Base-by-base conservation (phyloP, 2,329 filamentous ascomycete genomes). In the Aspergillus cejpii region DNA sequence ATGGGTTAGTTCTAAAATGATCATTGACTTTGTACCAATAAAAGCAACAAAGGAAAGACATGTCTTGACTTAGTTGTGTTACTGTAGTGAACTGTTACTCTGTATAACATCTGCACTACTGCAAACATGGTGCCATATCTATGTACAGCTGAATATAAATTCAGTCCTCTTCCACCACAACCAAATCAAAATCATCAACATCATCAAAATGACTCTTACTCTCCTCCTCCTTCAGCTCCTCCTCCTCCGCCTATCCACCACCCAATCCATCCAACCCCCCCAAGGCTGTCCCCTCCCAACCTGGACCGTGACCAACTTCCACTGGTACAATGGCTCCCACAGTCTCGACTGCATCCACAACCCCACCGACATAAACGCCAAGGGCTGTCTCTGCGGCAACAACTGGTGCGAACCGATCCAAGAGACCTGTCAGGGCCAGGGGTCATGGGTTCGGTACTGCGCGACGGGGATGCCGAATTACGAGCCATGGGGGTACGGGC, bases 401-500 rank as follows among this genome's bases (percentile, higher is more conserved):
- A 37, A 17, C 14, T 61, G 58, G 59, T 59, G 58, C 24, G 39
- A 51, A 2, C 58, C 57, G 0, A 37, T 57, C 40, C 52, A 52
- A 1, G 43, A 49, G 12, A 60, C 55, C 19, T 61, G 58, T 48
- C 53, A 53, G 27, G 50, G 55, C 49, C 53, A 53, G 27, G 50
- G 55, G 3, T 50, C 45, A 23, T 52, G 56, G 52, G 57, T 60
- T 6, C 44, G 44, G 20, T 48, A 59, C 19, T 61, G 59, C 52
- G 60, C 39, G 10, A 61, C 58, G 2, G 59, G 59, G 6, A 57
- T 60, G 59, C 59, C 59, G 2, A 60, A 55, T 43, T 61, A 61
- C 42, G 38, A 59, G n/a, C 59, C 58, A 1, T 61, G 58, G 59
- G 59, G 59, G 0, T 61, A 60, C 34, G 58, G 59, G 0, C 58